These are phyloP conservation scores for Fusarium guadeloupense DNA, from an alignment of 2,329 filamentous ascomycete species.

Conservation along the genomic window DNA sequence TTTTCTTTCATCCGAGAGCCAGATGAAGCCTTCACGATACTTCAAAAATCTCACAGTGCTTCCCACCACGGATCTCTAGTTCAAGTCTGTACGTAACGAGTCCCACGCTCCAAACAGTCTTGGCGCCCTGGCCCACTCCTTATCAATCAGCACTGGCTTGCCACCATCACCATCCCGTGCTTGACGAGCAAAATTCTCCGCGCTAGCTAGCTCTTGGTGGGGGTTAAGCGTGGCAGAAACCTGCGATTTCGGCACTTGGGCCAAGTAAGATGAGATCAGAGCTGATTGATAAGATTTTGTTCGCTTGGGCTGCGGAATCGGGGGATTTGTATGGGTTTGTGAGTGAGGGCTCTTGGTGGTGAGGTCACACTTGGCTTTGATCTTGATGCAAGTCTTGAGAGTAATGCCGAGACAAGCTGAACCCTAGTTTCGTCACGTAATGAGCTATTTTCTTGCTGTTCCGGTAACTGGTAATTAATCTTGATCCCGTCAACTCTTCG, in stretches of 20 bases:
- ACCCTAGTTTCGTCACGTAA: not conserved
- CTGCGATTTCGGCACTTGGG: slow-evolving; percentile 15
- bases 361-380: slow-evolving; percentile 6
- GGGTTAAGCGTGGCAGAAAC: not conserved
- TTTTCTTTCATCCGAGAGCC: too few species aligned
- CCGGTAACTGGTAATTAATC: not conserved
- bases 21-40: not conserved
- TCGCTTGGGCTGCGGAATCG: not conserved
- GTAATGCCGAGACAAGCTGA: slow-evolving; percentile 2
- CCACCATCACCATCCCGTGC: slow-evolving; percentile 25
- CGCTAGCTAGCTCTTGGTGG: slow-evolving; percentile 20
- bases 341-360: not conserved
- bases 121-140: slow-evolving; percentile 21
- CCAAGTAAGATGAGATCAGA: not conserved
- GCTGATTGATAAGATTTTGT: slow-evolving; percentile 24
- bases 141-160: slow-evolving; percentile 40
- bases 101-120: slow-evolving; percentile 6
- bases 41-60: too few species aligned
- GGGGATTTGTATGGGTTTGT: not conserved
- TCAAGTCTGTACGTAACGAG: slow-evolving; percentile 23
- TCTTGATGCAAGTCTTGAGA: not conserved
- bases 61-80: too few species aligned
- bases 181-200: slow-evolving; percentile 19
- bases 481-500: too few species aligned
- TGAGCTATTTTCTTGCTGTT: not conserved